phyloP scores from a whole-genome alignment of 441 rosid genomes.

The Manihot esculenta region DNA sequence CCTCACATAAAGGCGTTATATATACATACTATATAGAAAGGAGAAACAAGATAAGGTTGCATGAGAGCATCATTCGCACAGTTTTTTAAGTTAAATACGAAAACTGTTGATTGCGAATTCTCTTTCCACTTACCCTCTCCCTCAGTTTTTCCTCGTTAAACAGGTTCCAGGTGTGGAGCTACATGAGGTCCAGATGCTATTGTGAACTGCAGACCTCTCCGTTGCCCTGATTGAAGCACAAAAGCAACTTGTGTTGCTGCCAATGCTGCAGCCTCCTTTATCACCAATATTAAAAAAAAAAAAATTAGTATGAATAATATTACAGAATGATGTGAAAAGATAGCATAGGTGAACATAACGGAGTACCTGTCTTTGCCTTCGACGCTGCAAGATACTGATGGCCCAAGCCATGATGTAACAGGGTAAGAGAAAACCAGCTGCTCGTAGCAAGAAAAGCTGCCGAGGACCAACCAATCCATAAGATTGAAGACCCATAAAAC shows the following conservation, averaged over 20 bases:
- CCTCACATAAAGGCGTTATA: conserved; percentile 7
- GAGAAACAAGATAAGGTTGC: conserved; percentile 9
- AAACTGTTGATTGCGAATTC: conserved; percentile 5
- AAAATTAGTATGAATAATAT: too few relatives aligned
- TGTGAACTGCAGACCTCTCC: conserved; percentile 70
- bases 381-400: conserved; percentile 79
- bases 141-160: conserved; percentile 17
- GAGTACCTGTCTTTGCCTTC: conserved; percentile 84
- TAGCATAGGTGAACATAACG: not conserved
- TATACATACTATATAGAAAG: conserved; percentile 7
- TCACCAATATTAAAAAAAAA: conserved; percentile 13
- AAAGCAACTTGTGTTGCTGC: conserved; percentile 87
- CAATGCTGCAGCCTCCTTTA: conserved; percentile 86
- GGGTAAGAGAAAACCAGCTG: conserved; percentile 94
- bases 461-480: conserved; percentile 15
- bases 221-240: conserved; percentile 82
- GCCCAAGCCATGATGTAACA: conserved; percentile 99
- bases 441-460: conserved; percentile 73
- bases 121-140: not conserved
- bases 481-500: conserved; percentile 3
- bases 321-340: not conserved
- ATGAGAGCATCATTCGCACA: not conserved
- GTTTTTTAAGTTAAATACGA: not conserved
- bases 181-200: conserved; percentile 52
- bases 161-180: conserved; percentile 47